A percentile compares a stretch with the other conserved stretches of the same genome.
Conservation (phyloP, 495 filamentous ascomycete species). For the Penicillium lividum region DNA sequence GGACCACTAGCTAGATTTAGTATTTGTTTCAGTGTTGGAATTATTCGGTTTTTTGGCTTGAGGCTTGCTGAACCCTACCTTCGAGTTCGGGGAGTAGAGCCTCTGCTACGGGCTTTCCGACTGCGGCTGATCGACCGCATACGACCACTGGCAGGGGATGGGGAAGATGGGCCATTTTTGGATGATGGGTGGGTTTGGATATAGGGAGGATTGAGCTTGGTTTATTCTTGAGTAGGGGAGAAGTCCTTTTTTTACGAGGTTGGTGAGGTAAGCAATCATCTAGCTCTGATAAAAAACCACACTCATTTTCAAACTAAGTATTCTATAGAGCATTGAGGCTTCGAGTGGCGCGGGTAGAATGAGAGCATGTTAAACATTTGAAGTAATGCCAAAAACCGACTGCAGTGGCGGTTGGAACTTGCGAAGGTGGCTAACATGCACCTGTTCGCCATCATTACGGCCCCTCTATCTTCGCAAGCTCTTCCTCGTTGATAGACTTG, state of each 20-base stretch:
- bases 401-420: no score
- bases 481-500: no score
- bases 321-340: no score
- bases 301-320: no score
- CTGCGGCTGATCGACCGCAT: constrained; percentile 24
- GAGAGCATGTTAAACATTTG: no score
- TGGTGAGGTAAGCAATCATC: no score
- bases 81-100: constrained; percentile 32
- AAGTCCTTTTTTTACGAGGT: background rate
- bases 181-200: background rate
- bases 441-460: no score
- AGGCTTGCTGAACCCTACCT: constrained; percentile 15
- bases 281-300: no score
- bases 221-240: background rate
- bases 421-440: no score
- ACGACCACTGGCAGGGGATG: constrained; percentile 20
- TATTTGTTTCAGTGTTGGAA: background rate
- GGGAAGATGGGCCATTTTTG: constrained; percentile 14
- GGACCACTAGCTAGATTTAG: constrained; percentile 24
- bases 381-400: no score
- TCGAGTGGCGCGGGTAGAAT: no score
- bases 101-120: constrained; percentile 29
- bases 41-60: background rate
- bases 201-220: background rate
- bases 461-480: no score